Conservation (phyloP, 495 filamentous ascomycete genomes). For the Darksidea phi region DNA sequence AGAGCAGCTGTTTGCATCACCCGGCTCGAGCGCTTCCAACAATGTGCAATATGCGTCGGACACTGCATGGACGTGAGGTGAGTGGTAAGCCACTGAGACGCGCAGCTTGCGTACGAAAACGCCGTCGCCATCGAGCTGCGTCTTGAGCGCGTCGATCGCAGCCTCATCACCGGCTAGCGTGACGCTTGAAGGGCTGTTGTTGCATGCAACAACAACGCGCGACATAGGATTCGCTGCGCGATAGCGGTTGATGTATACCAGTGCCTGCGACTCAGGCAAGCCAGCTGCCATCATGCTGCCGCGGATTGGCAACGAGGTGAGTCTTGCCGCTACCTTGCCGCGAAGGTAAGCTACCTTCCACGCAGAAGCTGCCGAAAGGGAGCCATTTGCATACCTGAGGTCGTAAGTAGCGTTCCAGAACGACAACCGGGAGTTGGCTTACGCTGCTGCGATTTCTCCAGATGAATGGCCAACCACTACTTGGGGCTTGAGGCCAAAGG, state of each 20-base stretch:
- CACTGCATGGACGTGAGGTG: constrained; percentile 39
- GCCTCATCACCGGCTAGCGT: constrained; percentile 9
- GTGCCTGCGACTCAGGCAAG: neutral
- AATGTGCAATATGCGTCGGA: constrained; percentile 30
- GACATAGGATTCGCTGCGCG: neutral
- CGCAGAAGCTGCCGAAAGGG: too few relatives aligned
- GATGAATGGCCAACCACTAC: too few relatives aligned
- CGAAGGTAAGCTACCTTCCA: constrained; percentile 43
- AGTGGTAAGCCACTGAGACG: constrained; percentile 43
- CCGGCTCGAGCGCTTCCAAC: neutral
- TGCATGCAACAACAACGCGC: constrained; percentile 2
- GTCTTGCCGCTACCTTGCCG: too few relatives aligned
- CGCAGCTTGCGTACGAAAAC: constrained; percentile 37
- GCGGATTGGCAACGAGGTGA: neutral
- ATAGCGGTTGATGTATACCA: neutral
- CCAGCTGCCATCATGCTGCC: constrained; percentile 17
- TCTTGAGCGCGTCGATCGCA: constrained; percentile 1
- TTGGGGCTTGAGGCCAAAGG: too few relatives aligned
- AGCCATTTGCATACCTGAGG: neutral
- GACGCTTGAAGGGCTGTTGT: constrained; percentile 5
- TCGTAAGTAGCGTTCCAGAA: too few relatives aligned
- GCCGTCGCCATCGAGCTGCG: neutral
- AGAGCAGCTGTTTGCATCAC: neutral
- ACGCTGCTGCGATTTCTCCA: too few relatives aligned
- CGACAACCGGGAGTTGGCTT: too few relatives aligned